Conservation (phyloP, 768 basidiomycete genomes). For the Cantharellus anzutake region DNA sequence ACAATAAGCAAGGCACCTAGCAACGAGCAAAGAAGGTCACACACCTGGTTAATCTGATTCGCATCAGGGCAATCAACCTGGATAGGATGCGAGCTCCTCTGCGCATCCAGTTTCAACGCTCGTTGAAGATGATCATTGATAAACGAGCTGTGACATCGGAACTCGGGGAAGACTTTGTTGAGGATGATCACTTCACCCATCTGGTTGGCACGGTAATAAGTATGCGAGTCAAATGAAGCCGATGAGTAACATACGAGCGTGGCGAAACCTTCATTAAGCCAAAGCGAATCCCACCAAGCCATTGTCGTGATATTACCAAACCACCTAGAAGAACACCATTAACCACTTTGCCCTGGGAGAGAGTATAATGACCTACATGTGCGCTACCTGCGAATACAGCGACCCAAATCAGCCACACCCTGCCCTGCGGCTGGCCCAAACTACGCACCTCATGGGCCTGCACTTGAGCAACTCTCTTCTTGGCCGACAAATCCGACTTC, state of each 20-base stretch:
- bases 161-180: conserved; percentile 30
- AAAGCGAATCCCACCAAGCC: conserved; percentile 77
- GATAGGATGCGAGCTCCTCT: conserved; percentile 78
- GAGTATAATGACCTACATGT: conserved; percentile 5
- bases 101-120: conserved; percentile 71
- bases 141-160: conserved; percentile 28
- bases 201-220: conserved; percentile 16
- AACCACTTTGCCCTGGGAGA: background rate
- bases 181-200: conserved; percentile 80
- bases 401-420: background rate
- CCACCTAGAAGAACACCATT: conserved; percentile 13
- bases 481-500: conserved; percentile 47
- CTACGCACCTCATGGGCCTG: conserved; percentile 71
- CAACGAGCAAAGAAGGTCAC: background rate
- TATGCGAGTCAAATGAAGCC: background rate
- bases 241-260: conserved; percentile 38
- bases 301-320: conserved; percentile 90
- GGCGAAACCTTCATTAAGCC: conserved; percentile 45
- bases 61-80: conserved; percentile 82
- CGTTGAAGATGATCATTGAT: conserved; percentile 54
- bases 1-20: background rate
- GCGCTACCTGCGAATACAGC: conserved; percentile 4
- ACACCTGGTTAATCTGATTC: conserved; percentile 44
- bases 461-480: conserved; percentile 56
- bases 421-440: conserved; percentile 12